These are phyloP conservation scores for Diaporthe vexans DNA, from an alignment of 2,329 filamentous ascomycete genomes.

Conservation along the genomic window DNA sequence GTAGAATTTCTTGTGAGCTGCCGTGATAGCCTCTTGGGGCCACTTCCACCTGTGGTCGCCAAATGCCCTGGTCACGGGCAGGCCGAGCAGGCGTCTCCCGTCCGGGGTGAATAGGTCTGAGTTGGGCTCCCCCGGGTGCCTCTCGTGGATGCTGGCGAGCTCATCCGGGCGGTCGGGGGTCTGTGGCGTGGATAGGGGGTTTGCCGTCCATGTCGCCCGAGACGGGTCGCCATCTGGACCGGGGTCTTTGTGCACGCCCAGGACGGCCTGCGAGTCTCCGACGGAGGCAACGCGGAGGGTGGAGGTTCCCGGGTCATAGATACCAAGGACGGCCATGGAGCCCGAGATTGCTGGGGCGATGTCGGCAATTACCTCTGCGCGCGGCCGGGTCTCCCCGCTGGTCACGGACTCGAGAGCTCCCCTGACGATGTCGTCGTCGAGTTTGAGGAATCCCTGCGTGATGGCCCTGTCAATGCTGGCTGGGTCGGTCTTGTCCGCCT, in stretches of 20 bases:
- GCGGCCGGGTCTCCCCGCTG: constrained; percentile 43
- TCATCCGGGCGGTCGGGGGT: constrained; percentile 74
- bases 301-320: constrained; percentile 69
- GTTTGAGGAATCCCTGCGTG: constrained; percentile 68
- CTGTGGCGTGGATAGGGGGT: constrained; percentile 74
- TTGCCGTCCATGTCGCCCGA: constrained; percentile 61
- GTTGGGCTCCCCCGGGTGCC: constrained; percentile 73
- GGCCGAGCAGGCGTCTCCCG: constrained; percentile 71
- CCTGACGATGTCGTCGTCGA: constrained; percentile 69
- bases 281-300: constrained; percentile 74
- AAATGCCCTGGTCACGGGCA: constrained; percentile 74
- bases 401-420: constrained; percentile 50
- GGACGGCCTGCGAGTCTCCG: constrained; percentile 77
- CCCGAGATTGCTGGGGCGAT: constrained; percentile 60
- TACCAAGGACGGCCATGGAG: constrained; percentile 74
- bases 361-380: constrained; percentile 49
- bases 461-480: constrained; percentile 67
- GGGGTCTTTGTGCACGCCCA: constrained; percentile 60
- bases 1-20: constrained; percentile 58
- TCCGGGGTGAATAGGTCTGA: constrained; percentile 62
- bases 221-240: constrained; percentile 39
- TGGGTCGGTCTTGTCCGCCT: constrained; percentile 50
- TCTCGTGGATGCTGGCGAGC: constrained; percentile 64
- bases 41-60: constrained; percentile 80
- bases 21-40: constrained; percentile 59